A percentile compares a stretch with the other conserved stretches of the same genome.
These are phyloP conservation scores for Trametes versicolor DNA, from an alignment of 1,284 basidiomycete species.

Conservation along the genomic window DNA sequence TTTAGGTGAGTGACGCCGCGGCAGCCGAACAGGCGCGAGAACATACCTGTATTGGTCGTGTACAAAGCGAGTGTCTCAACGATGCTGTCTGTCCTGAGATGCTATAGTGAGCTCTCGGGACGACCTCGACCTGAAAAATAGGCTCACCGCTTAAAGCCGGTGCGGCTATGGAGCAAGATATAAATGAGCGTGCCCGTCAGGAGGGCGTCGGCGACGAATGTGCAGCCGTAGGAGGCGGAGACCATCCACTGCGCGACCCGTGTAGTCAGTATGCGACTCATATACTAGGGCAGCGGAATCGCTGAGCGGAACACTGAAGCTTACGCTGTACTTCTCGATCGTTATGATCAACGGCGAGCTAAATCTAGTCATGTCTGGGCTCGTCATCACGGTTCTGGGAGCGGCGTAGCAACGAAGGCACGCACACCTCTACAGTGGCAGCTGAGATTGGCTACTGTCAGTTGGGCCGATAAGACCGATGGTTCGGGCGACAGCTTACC, in stretches of 20 bases:
- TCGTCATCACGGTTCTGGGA: neutral
- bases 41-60: slow-evolving; percentile 7
- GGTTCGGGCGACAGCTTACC: neutral
- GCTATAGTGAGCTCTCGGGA: neutral
- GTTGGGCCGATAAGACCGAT: neutral
- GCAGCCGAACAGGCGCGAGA: neutral
- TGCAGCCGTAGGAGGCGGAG: slow-evolving; percentile 6
- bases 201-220: neutral
- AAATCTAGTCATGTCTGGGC: neutral
- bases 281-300: neutral
- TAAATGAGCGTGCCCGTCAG: slow-evolving; percentile 11
- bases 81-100: slow-evolving; percentile 2
- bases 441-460: neutral
- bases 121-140: neutral
- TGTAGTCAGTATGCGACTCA: neutral
- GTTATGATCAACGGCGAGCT: neutral
- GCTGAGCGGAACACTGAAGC: neutral
- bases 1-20: neutral
- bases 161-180: slow-evolving; percentile 2
- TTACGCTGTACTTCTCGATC: neutral
- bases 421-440: neutral
- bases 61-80: neutral
- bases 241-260: slow-evolving; percentile 9
- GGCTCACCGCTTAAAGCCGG: slow-evolving; percentile 7
- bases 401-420: neutral